Conservation (phyloP, 2,329 filamentous ascomycete genomes). For the Exophiala xenobiotica region DNA sequence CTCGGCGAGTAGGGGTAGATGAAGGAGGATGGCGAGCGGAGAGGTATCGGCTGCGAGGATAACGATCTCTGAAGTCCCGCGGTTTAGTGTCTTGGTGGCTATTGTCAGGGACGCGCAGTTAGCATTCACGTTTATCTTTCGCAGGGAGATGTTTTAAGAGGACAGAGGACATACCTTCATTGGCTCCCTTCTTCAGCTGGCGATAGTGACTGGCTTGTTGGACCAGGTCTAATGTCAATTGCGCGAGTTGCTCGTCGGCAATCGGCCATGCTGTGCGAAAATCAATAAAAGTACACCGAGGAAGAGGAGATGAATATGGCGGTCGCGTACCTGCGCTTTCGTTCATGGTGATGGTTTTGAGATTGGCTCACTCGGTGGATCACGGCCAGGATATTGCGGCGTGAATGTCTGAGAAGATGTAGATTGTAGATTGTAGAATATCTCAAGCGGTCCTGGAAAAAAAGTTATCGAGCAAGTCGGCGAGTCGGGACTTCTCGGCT, state of each 20-base stretch:
- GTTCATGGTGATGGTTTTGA: conserved; percentile 3
- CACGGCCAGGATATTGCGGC: conserved; percentile 11
- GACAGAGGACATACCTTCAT: conserved; percentile 58
- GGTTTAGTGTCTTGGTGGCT: conserved; percentile 83
- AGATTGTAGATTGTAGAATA: too few species aligned
- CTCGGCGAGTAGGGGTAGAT: conserved; percentile 84
- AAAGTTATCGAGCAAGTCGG: too few species aligned
- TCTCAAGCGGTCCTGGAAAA: too few species aligned
- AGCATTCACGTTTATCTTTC: conserved; percentile 5
- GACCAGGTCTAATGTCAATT: conserved; percentile 73
- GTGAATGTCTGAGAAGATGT: too few species aligned
- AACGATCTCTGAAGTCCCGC: conserved; percentile 84
- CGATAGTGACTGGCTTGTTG: conserved; percentile 65
- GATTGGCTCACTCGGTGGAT: conserved; percentile 12
- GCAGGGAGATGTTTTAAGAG: neutral
- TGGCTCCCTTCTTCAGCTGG: conserved; percentile 78
- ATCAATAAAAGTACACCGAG: conserved; percentile 1
- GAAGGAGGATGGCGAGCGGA: conserved; percentile 82
- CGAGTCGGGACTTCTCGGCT: too few species aligned
- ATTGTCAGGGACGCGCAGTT: conserved; percentile 3
- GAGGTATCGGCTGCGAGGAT: conserved; percentile 84
- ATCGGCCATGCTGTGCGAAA: conserved; percentile 57
- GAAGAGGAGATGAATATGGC: neutral
- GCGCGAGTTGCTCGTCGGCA: conserved; percentile 65
- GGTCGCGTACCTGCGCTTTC: conserved; percentile 12